Evolutionary conservation across 2,329 filamentous ascomycete species (phyloP).

Genomic region (Shiraia bambusicola): DNA sequence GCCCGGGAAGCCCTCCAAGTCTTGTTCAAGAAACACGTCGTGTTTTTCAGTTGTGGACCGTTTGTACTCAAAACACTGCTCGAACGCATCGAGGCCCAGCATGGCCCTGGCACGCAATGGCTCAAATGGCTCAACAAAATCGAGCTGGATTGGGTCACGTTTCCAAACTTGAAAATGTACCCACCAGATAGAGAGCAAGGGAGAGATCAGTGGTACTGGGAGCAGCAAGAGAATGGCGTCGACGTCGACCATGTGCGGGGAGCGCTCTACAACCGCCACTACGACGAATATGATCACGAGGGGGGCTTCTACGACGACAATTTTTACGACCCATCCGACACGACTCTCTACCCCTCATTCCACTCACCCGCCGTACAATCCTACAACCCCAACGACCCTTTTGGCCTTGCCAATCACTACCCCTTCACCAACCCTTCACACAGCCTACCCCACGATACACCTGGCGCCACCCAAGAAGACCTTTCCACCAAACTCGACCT

Average conservation of each 20-base stretch:
- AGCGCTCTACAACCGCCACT: slow-evolving; percentile 26
- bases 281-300: slow-evolving; percentile 40
- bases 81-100: slow-evolving; percentile 26
- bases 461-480: slow-evolving; percentile 19
- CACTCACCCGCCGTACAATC: slow-evolving; percentile 8
- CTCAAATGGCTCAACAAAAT: slow-evolving; percentile 35
- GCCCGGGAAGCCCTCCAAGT: slow-evolving; percentile 39
- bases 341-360: slow-evolving; percentile 31
- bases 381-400: slow-evolving; percentile 26
- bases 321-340: slow-evolving; percentile 31
- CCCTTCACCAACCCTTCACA: slow-evolving; percentile 32
- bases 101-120: slow-evolving; percentile 29
- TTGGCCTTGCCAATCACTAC: slow-evolving; percentile 34
- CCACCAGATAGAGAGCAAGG: slow-evolving; percentile 30
- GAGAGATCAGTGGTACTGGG: slow-evolving; percentile 32
- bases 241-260: slow-evolving; percentile 35
- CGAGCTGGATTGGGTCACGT: slow-evolving; percentile 40
- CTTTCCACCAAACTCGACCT: slow-evolving; percentile 32
- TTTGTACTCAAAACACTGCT: slow-evolving; percentile 38
- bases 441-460: slow-evolving; percentile 11
- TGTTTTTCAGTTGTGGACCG: slow-evolving; percentile 39
- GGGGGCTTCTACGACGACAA: slow-evolving; percentile 40
- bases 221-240: slow-evolving; percentile 20
- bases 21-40: slow-evolving; percentile 37
- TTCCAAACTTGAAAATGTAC: slow-evolving; percentile 36